Base-by-base conservation (phyloP, 208 protist genomes). In the Trypanosoma congolense region DNA sequence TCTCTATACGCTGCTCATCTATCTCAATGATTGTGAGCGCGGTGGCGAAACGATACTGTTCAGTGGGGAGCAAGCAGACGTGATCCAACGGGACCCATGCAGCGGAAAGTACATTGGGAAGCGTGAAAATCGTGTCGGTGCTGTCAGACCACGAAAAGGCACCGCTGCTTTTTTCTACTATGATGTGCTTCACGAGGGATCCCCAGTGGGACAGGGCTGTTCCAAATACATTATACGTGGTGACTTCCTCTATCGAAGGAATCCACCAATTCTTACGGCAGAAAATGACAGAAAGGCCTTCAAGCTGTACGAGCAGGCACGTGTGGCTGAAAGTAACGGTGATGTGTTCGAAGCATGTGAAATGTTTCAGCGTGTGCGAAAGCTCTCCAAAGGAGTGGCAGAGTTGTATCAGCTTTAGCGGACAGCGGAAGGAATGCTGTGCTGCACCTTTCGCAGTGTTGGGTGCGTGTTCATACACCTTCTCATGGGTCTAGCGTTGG, bases 1-100 rank as follows among this genome's bases (percentile, higher is more conserved):
- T 56, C 78, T 96, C 30, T 93, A 92, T 72, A 92, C 90, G 0
- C 67, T 95, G 12, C 73, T 96, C 40, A 74, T 96, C 22, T 96
- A 95, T 70, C 73, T 96, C 25, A 95, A 95, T 61, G 69, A 86
- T 61, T 87, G 80, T 62, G 62, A 68, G 6, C 57, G 21, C 10
- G 90, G 90, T 9, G 90, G 90, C 21, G 77, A 90, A 35, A 95
- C 90, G 4, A 73, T 73, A 33, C 22, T 96, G n/a, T 84, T 94
- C 35, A 42, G 51, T 0, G 82, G 83, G 0, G 78, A 92, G 42
- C 89, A 95, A 68, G 74, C 59, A 44, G 63, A 84, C 2, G 71
- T 91, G 25, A 70, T 81, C 66, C 64, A 74, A 28, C 48, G 77
- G 9, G 80, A 92, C 47, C 44, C 61, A 33, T 6, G 61, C 16